phyloP scores from a whole-genome alignment of 257 asterid genomes.

The Solanum gracilifrons region DNA sequence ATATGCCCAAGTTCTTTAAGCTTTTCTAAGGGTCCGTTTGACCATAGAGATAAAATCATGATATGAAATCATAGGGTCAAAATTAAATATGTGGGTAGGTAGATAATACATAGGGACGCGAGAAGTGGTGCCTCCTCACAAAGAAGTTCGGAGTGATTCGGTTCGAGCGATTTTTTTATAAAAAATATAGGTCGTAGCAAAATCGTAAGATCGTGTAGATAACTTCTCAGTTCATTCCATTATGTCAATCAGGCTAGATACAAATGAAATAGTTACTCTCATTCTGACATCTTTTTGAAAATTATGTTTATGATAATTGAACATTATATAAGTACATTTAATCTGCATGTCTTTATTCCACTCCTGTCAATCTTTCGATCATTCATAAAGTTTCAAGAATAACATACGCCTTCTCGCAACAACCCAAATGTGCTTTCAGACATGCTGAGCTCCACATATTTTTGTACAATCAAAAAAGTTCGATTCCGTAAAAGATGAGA shows the following conservation, averaged over 20 bases:
- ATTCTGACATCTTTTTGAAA: not conserved
- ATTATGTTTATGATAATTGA: not conserved
- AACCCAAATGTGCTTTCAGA: not conserved
- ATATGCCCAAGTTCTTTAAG: no score
- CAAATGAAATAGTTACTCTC: not conserved
- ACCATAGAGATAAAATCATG: no score
- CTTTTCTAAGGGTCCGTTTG: no score
- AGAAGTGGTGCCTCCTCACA: not conserved
- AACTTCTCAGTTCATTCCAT: not conserved
- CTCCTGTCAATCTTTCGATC: not conserved
- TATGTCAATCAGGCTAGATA: not conserved
- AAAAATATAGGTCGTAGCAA: no score
- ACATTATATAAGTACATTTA: not conserved
- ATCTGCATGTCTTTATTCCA: not conserved
- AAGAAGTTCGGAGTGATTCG: no score
- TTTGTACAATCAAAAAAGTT: no score
- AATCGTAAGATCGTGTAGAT: no score
- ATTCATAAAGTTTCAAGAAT: not conserved
- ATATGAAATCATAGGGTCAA: no score
- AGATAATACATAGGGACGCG: no score
- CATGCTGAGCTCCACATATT: not conserved
- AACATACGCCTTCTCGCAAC: accelerated
- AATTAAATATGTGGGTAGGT: no score
- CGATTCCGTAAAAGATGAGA: not conserved
- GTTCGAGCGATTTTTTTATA: not conserved